Evolutionary conservation across 1,139 yeast species (phyloP), one percentile per base, ranked within the genome.

Genomic region (Taiozyma sp.): DNA sequence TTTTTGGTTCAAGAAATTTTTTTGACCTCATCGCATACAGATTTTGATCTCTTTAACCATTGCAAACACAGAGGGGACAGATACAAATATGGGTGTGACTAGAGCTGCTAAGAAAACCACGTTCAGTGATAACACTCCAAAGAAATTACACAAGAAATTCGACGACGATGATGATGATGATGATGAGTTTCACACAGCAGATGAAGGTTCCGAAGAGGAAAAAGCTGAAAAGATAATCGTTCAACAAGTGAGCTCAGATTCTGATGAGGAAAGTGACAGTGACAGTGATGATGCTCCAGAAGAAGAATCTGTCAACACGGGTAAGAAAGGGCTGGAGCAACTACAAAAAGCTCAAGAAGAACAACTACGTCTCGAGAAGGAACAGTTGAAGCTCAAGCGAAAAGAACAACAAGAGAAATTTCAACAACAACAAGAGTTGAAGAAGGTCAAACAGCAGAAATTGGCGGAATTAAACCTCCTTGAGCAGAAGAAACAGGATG

Each of bases 331-430:
- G 2, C 57, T 72, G 32, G 65, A 76, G 53, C 66, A 66, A 48
- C 65, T 70, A 49, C 70, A 76, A 53, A 70, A 69, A 47, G 68
- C 72, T 53, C 56, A 64, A 43, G 63, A 61, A 46, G 67, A 70
- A 48, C 63, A 72, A 24, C 66, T 72, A 49, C 69, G 68, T 48
- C 67, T 70, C 56, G 64, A 66, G 52, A 71, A 71, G 54, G 66
- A 67, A 56, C 62, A 65, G 52, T 71, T 74, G 57, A 75, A 71
- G 64, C 79, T 76, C 58, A 78, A 72, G 66, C 73, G 86, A 70
- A 75, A 78, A 65, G 68, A 73, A 59, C 74, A 73, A 56, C 76
- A 80, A 59, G 67, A 70, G 53, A 70, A 69, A 48, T 77, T 76
- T 59, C 71, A 51, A 34, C 65, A 74, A 55, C 79, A 80, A 61